A percentile compares a stretch with the other conserved stretches of the same genome.
Conservation (phyloP, 192 early-diverging fungal genomes). For the Oehlia diaphana region DNA sequence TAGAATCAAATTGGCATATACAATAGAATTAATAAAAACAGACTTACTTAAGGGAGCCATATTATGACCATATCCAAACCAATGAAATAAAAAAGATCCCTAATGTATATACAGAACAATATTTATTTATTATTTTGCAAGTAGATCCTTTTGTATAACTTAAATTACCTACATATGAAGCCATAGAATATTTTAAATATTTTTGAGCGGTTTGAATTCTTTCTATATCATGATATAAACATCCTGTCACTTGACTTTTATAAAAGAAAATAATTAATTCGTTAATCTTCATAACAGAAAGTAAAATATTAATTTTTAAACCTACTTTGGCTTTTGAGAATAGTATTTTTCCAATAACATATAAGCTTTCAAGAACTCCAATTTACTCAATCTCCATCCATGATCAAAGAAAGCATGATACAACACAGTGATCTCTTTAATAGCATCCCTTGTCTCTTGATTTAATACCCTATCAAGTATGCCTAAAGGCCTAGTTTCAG, state of each 20-base stretch:
- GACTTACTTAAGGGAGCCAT: slow-evolving; percentile 13
- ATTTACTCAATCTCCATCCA: slow-evolving; percentile 40
- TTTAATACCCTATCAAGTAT: slow-evolving; percentile 22
- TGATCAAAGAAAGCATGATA: slow-evolving; percentile 46
- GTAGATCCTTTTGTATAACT: not conserved
- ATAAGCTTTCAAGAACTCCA: slow-evolving; percentile 41
- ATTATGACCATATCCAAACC: slow-evolving; percentile 19
- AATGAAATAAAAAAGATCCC: slow-evolving; percentile 28
- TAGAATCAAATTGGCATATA: not conserved
- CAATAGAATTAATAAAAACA: not conserved
- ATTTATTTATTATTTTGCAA: not conserved
- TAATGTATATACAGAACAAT: not conserved
- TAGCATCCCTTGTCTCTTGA: slow-evolving; percentile 41
- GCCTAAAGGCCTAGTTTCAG: not conserved
- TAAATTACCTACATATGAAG: slow-evolving; percentile 37
- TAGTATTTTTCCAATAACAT: slow-evolving; percentile 43
- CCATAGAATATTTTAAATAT: slow-evolving; percentile 44
- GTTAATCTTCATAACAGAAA: not conserved
- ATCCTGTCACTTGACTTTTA: slow-evolving; percentile 37
- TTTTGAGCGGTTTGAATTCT: slow-evolving; percentile 37
- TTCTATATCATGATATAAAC: slow-evolving; percentile 33
- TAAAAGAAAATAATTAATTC: not conserved
- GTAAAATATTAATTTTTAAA: not conserved
- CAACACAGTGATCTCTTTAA: slow-evolving; percentile 42
- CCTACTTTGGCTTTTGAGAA: slow-evolving; percentile 36